Base-by-base conservation (phyloP, 352 stramenopile genomes). In the Phytophthora colocasiae region DNA sequence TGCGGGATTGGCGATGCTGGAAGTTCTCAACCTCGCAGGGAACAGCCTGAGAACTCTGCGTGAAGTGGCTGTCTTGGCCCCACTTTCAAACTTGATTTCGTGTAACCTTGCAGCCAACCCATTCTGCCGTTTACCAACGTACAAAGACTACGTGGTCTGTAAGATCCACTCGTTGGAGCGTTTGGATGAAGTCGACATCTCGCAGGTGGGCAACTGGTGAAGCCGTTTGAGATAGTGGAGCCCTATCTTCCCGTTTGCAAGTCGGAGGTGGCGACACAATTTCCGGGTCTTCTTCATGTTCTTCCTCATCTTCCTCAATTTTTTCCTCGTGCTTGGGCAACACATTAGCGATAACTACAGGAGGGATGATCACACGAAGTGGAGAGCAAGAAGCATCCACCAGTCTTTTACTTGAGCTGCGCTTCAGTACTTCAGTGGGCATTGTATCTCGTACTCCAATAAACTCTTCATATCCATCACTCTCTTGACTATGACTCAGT, bases 31-130 rank as follows among this genome's bases (percentile, higher is more conserved):
- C 48, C 29, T 96, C 2, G 80, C 83, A 0, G 87, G 87, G 3
- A 96, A 96, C 43, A 91, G 82, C 48, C 61, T 96, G 10, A 70
- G 69, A 15, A 84, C 81, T 4, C 51, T 96, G 8, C 83, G 86
- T 17, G 85, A 95, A 63, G 72, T 95, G 26, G 83, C 92, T 31
- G 68, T 75, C 19, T 63, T 95, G 15, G 70, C 63, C 0, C 64
- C 77, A 34, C 79, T 94, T 29, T 40, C 58, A 24, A 93, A 95
- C n/a, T 67, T 95, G 12, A 66, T 89, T 44, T 73, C 58, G 5
- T 91, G 78, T 32, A 87, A 46, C 40, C 73, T 95, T 90, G n/a
- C n/a, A n/a, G n/a, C n/a, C n/a, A n/a, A n/a, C n/a, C n/a, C n/a
- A n/a, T n/a, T n/a, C n/a, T n/a, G 83, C 17, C 82, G 83, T 29